Percentiles rank a stretch among this genome's conserved stretches.
phyloP scores from a whole-genome alignment of 306 rosid genomes.

The Pyrus bretschneideri region DNA sequence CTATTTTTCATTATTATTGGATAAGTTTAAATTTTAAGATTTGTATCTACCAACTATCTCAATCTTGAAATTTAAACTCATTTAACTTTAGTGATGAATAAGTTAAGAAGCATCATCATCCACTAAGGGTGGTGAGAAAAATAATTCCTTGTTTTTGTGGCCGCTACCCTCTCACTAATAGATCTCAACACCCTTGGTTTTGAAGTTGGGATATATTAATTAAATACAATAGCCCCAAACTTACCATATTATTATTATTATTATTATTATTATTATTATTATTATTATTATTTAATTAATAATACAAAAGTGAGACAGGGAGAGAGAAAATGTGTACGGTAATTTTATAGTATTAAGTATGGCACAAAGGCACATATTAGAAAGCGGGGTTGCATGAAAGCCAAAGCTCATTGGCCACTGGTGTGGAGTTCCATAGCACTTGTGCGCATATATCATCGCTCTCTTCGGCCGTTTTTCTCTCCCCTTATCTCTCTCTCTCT shows the following conservation, averaged over 20 bases:
- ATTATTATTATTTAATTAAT: too few species aligned
- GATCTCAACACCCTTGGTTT: constrained; percentile 7
- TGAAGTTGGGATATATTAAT: background rate
- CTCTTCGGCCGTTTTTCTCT: constrained; percentile 14
- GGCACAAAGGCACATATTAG: constrained; percentile 17
- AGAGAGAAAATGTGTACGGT: background rate
- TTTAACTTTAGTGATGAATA: too few species aligned
- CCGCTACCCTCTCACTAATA: constrained; percentile 4
- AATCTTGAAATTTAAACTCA: too few species aligned
- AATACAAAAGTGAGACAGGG: background rate
- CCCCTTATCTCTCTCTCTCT: background rate
- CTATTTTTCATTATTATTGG: too few species aligned
- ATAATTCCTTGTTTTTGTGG: background rate
- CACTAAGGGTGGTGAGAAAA: too few species aligned
- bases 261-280: background rate
- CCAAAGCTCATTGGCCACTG: constrained; percentile 32
- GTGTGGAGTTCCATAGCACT: constrained; percentile 36
- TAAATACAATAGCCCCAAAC: background rate
- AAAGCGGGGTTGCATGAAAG: constrained; percentile 35
- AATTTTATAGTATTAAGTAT: background rate
- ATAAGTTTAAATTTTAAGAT: too few species aligned
- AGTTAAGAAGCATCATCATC: too few species aligned
- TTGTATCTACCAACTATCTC: too few species aligned
- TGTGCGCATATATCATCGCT: constrained; percentile 24
- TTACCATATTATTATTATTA: too few species aligned